A percentile compares a stretch with the other conserved stretches of the same genome.
Evolutionary conservation across 2,329 filamentous ascomycete species (phyloP).

Genomic region (Aspergillus ustus): DNA sequence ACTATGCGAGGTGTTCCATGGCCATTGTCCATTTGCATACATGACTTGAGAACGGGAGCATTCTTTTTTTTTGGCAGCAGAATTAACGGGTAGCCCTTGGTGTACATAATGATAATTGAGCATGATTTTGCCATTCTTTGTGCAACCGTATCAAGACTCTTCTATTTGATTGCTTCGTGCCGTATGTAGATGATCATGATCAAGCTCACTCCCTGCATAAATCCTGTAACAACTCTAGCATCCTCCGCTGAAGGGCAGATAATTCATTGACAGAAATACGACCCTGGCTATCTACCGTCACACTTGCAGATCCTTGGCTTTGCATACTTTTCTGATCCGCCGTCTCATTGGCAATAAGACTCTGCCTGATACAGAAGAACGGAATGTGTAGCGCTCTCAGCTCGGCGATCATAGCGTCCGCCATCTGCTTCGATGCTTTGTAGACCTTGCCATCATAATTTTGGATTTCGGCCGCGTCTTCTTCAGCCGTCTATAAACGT

Average conservation of each 20-base stretch:
- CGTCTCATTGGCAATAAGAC: conserved; percentile 35
- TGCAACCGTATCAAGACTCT: neutral
- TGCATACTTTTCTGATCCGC: neutral
- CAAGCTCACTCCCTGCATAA: conserved; percentile 46
- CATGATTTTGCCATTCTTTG: neutral
- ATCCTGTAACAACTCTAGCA: conserved; percentile 57
- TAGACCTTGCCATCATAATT: conserved; percentile 68
- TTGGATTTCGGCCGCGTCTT: conserved; percentile 59
- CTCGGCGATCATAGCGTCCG: conserved; percentile 59
- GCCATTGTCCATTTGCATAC: conserved; percentile 20
- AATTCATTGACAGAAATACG: conserved; percentile 49
- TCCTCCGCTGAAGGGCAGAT: conserved; percentile 50
- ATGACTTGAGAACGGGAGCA: conserved; percentile 16
- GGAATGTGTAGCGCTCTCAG: conserved; percentile 63
- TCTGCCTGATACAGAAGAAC: conserved; percentile 61
- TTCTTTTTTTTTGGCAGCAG: conserved; percentile 22
- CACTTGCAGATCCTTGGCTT: neutral
- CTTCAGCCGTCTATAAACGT: conserved; percentile 46
- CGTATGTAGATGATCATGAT: neutral
- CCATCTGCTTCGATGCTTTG: conserved; percentile 63
- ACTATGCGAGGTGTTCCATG: neutral
- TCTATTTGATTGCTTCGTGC: neutral
- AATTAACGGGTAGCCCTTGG: conserved; percentile 25
- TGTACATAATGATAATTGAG: conserved; percentile 31
- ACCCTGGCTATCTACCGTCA: neutral